Conservation (phyloP, 2,329 filamentous ascomycete species). For the Ilyonectria mors-panacis region DNA sequence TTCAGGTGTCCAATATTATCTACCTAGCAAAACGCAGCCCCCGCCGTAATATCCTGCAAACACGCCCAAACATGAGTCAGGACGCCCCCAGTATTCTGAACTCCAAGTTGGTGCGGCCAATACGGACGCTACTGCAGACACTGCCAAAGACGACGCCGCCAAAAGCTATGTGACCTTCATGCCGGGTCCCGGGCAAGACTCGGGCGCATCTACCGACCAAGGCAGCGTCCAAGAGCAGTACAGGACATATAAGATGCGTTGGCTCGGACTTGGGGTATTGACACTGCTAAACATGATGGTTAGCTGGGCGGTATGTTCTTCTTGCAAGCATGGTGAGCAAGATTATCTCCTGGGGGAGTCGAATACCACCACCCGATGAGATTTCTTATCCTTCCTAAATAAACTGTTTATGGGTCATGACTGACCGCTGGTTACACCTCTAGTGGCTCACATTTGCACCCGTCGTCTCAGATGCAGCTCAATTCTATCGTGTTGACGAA, state of each 20-base stretch:
- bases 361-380: no score
- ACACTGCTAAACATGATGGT: conserved; percentile 87
- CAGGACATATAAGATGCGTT: conserved; percentile 83
- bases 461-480: conserved; percentile 79
- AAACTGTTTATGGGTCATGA: not conserved
- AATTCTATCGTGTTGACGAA: conserved; percentile 82
- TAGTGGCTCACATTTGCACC: conserved; percentile 93
- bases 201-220: no score
- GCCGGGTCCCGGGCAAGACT: no score
- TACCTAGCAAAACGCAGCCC: no score
- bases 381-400: not conserved
- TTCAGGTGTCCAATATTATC: no score
- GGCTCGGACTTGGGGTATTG: conserved; percentile 87
- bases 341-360: conserved; percentile 67
- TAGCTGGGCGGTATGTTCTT: conserved; percentile 57
- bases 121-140: no score
- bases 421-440: not conserved
- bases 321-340: conserved; percentile 78
- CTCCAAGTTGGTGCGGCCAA: no score
- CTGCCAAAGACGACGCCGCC: no score
- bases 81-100: no score
- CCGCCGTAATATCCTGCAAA: no score
- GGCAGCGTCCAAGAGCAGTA: conserved; percentile 43
- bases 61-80: no score
- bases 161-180: no score